Evolutionary conservation across 179 eudicot species (phyloP).

Genomic region (Beta corolliflora): DNA sequence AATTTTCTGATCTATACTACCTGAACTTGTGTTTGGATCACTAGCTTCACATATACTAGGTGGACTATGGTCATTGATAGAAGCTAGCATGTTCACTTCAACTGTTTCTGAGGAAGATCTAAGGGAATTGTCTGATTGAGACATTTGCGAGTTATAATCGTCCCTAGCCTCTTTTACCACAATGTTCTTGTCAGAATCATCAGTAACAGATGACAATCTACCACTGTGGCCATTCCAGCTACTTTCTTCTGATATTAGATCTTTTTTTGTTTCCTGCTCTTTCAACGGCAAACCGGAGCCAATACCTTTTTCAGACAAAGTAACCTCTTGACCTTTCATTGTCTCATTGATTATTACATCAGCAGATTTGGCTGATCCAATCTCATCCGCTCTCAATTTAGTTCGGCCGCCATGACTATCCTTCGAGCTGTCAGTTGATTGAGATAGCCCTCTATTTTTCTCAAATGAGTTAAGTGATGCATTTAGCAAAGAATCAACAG

Average conservation of each 20-base stretch:
- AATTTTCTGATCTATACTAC: conserved; percentile 36
- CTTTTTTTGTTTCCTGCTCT: conserved; percentile 6
- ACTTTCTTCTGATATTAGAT: conserved; percentile 5
- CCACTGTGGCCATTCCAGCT: conserved; percentile 12
- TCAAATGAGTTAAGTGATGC: conserved; percentile 7
- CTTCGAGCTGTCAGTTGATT: no score
- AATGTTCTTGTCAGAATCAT: background rate
- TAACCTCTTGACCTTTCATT: conserved; percentile 20
- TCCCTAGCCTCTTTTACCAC: conserved; percentile 22
- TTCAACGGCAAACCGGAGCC: conserved; percentile 24
- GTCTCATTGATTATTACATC: conserved; percentile 5
- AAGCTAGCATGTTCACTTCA: conserved; percentile 8
- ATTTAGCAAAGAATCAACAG: conserved; percentile 14
- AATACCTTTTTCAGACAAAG: conserved; percentile 13
- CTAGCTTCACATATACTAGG: conserved; percentile 17
- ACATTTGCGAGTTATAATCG: conserved; percentile 5
- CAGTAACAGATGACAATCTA: conserved; percentile 15
- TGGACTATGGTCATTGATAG: conserved; percentile 1
- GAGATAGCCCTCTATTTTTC: background rate
- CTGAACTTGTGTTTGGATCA: conserved; percentile 15
- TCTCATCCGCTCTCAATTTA: conserved; percentile 15
- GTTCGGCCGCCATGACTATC: background rate
- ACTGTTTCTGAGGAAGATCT: conserved; percentile 11
- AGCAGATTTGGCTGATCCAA: conserved; percentile 11
- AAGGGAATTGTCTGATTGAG: conserved; percentile 15